Conservation (phyloP, 352 stramenopile genomes). For the Globisporangium solare region DNA sequence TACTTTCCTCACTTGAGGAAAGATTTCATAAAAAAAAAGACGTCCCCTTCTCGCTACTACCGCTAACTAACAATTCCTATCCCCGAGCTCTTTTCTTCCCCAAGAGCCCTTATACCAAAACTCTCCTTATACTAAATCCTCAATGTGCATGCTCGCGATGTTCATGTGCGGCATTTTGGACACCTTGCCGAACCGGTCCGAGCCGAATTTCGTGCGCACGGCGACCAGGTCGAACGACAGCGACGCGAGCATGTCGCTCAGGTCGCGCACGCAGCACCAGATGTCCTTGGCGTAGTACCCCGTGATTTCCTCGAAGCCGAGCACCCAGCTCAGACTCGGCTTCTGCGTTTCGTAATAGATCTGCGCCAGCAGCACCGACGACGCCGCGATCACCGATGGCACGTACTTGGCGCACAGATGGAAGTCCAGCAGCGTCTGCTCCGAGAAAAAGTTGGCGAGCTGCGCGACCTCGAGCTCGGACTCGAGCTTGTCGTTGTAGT, state of each 20-base stretch:
- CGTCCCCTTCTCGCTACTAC: too few species aligned
- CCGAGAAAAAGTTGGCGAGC: constrained; percentile 54
- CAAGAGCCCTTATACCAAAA: background rate
- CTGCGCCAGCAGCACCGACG: constrained; percentile 41
- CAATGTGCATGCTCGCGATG: constrained; percentile 12
- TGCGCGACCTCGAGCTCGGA: constrained; percentile 30
- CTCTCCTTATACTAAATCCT: background rate
- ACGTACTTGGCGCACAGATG: constrained; percentile 39
- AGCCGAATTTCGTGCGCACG: constrained; percentile 40
- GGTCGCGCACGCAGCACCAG: constrained; percentile 29
- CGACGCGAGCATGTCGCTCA: constrained; percentile 31
- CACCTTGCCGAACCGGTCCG: constrained; percentile 13
- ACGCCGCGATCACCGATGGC: constrained; percentile 41
- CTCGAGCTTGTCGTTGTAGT: constrained; percentile 89
- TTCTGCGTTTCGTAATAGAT: constrained; percentile 41
- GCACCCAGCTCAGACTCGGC: constrained; percentile 40
- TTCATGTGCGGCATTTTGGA: constrained; percentile 16
- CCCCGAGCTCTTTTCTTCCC: too few species aligned
- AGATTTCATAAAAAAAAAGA: too few species aligned
- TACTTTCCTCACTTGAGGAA: too few species aligned
- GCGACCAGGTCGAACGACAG: constrained; percentile 37
- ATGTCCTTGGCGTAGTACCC: constrained; percentile 37
- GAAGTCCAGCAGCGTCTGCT: constrained; percentile 59
- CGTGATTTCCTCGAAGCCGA: constrained; percentile 42
- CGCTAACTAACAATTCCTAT: too few species aligned